phyloP scores from a whole-genome alignment of 768 basidiomycete genomes.

The Wakefieldia striispora region DNA sequence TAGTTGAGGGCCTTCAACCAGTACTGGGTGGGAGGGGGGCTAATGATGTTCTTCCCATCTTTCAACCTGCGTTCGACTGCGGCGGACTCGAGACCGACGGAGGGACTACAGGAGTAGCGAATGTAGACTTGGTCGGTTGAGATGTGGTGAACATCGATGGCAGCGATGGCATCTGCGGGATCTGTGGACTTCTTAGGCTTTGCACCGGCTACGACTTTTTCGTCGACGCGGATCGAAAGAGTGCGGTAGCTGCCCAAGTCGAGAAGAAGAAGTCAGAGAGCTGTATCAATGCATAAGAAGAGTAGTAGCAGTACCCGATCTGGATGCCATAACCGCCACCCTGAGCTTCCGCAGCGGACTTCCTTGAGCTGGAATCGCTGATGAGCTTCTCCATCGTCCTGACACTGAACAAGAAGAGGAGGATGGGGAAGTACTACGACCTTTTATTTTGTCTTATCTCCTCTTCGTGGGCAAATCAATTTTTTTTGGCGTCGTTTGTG shows the following conservation, averaged over 20 bases:
- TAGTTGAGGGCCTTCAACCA: conserved; percentile 52
- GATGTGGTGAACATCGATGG: conserved; percentile 50
- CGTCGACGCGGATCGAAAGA: conserved; percentile 43
- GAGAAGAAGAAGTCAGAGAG: neutral
- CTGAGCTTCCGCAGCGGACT: conserved; percentile 11
- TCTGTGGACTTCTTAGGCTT: conserved; percentile 26
- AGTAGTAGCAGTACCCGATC: conserved; percentile 24
- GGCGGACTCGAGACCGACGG: conserved; percentile 45
- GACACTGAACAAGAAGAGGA: neutral
- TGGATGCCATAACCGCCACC: conserved; percentile 29
- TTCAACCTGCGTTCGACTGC: conserved; percentile 41
- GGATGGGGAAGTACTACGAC: neutral
- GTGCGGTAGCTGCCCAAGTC: conserved; percentile 38
- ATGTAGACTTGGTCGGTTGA: conserved; percentile 40
- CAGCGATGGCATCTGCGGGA: conserved; percentile 38
- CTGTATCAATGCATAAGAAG: neutral
- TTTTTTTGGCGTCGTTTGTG: conserved; percentile 3
- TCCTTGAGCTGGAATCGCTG: conserved; percentile 7
- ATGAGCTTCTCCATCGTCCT: conserved; percentile 20
- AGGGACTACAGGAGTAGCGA: conserved; percentile 42
- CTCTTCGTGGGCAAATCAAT: neutral
- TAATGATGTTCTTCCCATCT: conserved; percentile 48
- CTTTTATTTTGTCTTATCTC: conserved; percentile 20
- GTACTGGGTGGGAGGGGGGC: conserved; percentile 45
- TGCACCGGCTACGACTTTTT: conserved; percentile 18